Conservation (phyloP, 2,329 filamentous ascomycete genomes). For the Ophiocordyceps camponoti-rufipedis region DNA sequence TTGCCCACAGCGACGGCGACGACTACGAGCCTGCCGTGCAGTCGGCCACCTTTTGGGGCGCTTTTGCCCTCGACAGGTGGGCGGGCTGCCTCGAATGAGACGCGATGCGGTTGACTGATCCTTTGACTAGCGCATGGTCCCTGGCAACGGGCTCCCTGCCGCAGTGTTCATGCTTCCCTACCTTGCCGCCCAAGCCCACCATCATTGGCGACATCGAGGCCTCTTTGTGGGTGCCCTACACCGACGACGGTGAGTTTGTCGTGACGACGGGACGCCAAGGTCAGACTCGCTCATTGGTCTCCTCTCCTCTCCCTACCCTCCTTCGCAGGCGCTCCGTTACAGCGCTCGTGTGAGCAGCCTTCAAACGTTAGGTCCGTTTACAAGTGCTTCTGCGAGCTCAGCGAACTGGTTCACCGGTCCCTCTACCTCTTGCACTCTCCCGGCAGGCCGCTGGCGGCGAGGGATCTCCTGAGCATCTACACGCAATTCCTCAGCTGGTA, state of each 20-base stretch:
- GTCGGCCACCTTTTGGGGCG: conserved; percentile 42
- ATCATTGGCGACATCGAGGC: conserved; percentile 43
- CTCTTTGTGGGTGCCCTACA: conserved; percentile 40
- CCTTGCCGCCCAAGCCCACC: conserved; percentile 38
- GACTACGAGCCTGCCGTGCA: conserved; percentile 34
- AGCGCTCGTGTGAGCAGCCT: conserved; percentile 39
- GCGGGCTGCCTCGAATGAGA: conserved; percentile 8
- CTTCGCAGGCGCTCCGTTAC: conserved; percentile 27
- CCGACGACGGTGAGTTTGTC: conserved; percentile 31
- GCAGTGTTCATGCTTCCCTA: conserved; percentile 37
- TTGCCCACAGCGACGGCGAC: conserved; percentile 28
- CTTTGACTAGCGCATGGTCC: conserved; percentile 36
- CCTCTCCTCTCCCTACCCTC: neutral
- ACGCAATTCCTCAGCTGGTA: conserved; percentile 57
- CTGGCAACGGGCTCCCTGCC: conserved; percentile 44
- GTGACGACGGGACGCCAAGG: neutral
- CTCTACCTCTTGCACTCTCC: conserved; percentile 58
- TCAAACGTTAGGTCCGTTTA: conserved; percentile 52
- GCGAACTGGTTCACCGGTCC: conserved; percentile 55
- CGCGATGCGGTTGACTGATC: conserved; percentile 4
- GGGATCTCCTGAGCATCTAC: conserved; percentile 44
- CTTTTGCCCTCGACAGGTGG: conserved; percentile 45
- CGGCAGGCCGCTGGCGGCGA: conserved; percentile 43
- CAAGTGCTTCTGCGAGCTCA: conserved; percentile 52
- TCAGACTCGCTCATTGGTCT: neutral